These are phyloP conservation scores for Talaromyces thailandensis DNA, from an alignment of 495 filamentous ascomycete species.

Conservation along the genomic window DNA sequence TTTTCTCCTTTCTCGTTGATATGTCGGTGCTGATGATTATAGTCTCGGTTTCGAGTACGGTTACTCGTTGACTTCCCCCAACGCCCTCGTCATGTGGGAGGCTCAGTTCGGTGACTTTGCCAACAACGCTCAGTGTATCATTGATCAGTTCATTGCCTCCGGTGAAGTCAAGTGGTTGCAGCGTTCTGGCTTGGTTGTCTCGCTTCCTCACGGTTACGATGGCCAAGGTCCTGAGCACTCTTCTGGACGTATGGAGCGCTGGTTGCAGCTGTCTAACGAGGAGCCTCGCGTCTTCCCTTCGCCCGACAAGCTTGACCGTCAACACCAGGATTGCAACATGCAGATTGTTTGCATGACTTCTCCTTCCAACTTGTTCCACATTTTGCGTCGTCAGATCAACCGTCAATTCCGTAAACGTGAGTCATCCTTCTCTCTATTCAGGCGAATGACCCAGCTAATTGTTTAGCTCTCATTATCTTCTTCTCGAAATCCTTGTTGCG, in stretches of 20 bases:
- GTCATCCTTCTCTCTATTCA: slow-evolving; percentile 19
- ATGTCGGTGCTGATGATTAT: slow-evolving; percentile 15
- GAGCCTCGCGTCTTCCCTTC: slow-evolving; percentile 88
- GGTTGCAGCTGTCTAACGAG: slow-evolving; percentile 95
- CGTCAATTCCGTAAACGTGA: slow-evolving; percentile 97
- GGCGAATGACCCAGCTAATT: slow-evolving; percentile 24
- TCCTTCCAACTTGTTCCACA: slow-evolving; percentile 92
- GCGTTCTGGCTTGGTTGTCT: slow-evolving; percentile 88
- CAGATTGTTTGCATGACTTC: slow-evolving; percentile 92
- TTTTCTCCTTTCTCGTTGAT: background rate
- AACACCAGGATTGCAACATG: slow-evolving; percentile 99
- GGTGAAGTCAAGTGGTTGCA: slow-evolving; percentile 98
- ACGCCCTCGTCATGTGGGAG: slow-evolving; percentile 97
- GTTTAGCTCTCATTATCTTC: slow-evolving; percentile 80
- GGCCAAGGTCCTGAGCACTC: slow-evolving; percentile 98
- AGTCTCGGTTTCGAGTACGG: slow-evolving; percentile 96
- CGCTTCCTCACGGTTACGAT: slow-evolving; percentile 94
- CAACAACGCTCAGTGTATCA: slow-evolving; percentile 98
- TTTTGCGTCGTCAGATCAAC: slow-evolving; percentile 94
- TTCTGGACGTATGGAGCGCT: slow-evolving; percentile 93
- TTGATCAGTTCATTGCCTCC: slow-evolving; percentile 97
- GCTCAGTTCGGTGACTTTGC: slow-evolving; percentile 99
- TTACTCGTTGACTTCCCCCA: slow-evolving; percentile 92
- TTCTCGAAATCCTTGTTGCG: slow-evolving; percentile 94
- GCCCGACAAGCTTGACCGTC: slow-evolving; percentile 81